Evolutionary conservation across 305 asterid genomes (phyloP).

Genomic region (Striga hermonthica): DNA sequence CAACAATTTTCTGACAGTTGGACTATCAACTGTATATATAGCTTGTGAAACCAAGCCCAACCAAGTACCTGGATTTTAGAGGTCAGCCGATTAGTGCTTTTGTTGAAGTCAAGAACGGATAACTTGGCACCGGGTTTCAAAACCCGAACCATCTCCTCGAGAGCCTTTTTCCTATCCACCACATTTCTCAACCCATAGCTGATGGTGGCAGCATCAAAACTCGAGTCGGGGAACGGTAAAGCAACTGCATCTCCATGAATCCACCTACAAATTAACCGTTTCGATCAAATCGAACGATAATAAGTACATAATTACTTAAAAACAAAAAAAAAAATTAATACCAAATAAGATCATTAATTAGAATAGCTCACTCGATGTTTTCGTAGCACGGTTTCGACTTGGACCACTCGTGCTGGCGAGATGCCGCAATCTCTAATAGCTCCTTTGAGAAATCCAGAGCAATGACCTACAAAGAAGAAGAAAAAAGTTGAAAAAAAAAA

Average conservation of each 20-base stretch:
- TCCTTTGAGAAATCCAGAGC: slow-evolving; percentile 92
- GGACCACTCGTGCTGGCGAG: slow-evolving; percentile 56
- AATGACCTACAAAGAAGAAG: slow-evolving; percentile 44
- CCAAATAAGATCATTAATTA: neutral
- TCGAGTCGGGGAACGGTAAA: slow-evolving; percentile 65
- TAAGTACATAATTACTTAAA: too few species aligned
- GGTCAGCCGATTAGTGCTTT: slow-evolving; percentile 47
- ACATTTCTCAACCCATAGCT: slow-evolving; percentile 81
- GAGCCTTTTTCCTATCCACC: slow-evolving; percentile 57
- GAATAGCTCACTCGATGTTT: slow-evolving; percentile 67
- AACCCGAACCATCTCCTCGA: slow-evolving; percentile 70
- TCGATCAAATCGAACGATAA: neutral
- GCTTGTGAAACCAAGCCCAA: too few species aligned
- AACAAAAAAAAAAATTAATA: too few species aligned
- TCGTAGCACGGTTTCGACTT: slow-evolving; percentile 51
- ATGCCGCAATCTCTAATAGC: slow-evolving; percentile 67
- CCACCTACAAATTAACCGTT: slow-evolving; percentile 55
- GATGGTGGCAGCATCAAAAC: slow-evolving; percentile 77
- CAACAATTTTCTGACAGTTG: too few species aligned
- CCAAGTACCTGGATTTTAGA: slow-evolving; percentile 59
- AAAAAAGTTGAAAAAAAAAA: neutral
- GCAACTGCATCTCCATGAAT: slow-evolving; percentile 73
- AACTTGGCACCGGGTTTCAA: slow-evolving; percentile 68
- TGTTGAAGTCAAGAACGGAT: slow-evolving; percentile 81
- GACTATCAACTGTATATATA: too few species aligned